These are phyloP conservation scores for Carpinus fangiana DNA, from an alignment of 306 rosid genomes.

Conservation along the genomic window DNA sequence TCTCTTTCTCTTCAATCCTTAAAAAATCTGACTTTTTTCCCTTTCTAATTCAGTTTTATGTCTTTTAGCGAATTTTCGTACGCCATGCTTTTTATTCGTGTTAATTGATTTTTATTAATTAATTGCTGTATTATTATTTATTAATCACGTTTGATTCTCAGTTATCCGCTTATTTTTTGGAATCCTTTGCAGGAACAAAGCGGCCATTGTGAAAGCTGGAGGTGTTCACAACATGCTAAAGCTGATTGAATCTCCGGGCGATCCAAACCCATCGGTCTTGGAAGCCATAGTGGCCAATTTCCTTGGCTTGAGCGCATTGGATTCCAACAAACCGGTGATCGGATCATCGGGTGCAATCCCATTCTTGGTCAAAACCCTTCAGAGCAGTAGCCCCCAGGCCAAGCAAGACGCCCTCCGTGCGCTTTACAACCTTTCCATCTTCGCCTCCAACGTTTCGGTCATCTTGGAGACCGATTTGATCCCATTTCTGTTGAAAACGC, in stretches of 20 bases:
- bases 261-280: slow-evolving; percentile 53
- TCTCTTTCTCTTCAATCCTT: background rate
- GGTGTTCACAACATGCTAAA: slow-evolving; percentile 86
- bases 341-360: slow-evolving; percentile 96
- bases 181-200: slow-evolving; percentile 67
- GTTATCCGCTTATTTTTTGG: slow-evolving; percentile 1
- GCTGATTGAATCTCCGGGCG: slow-evolving; percentile 58
- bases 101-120: slow-evolving; percentile 4
- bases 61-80: background rate
- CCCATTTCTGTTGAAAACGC: slow-evolving; percentile 43
- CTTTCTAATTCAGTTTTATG: background rate
- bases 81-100: background rate
- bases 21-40: background rate
- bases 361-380: slow-evolving; percentile 63
- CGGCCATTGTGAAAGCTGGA: slow-evolving; percentile 87
- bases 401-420: slow-evolving; percentile 92
- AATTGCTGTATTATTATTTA: background rate
- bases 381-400: slow-evolving; percentile 57
- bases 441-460: slow-evolving; percentile 54
- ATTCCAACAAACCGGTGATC: slow-evolving; percentile 77
- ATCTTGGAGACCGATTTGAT: slow-evolving; percentile 73
- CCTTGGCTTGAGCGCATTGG: slow-evolving; percentile 92
- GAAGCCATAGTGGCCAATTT: slow-evolving; percentile 91
- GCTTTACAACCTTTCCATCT: slow-evolving; percentile 81
- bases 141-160: slow-evolving; percentile 6